Base-by-base conservation (phyloP, 2,329 filamentous ascomycete genomes). In the Trichophyton simii region DNA sequence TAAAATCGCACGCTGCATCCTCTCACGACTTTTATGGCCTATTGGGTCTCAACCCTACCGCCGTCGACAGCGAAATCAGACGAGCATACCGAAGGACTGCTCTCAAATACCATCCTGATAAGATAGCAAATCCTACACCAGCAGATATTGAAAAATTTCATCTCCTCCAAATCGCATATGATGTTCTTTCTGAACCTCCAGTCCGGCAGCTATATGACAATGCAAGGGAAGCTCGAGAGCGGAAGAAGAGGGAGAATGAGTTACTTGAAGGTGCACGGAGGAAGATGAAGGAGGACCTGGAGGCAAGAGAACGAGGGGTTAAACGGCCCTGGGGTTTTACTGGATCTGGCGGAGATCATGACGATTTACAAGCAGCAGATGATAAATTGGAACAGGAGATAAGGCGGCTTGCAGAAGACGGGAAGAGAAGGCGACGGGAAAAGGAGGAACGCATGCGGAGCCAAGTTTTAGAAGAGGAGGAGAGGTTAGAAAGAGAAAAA, bases 41-140 rank as follows among this genome's bases (percentile, higher is more conserved):
- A 28, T 82, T 95, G 15, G 82, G 82, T 61, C 79, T 94, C 58
- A 78, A 84, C 61, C 79, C 84, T 20, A 80, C 85, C 18, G 83
- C 86, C 0, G 76, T 80, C 20, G 86, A 87, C 61, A 77, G 83
- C n/a, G 87, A 91, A 64, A 87, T 95, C 68, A 86, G 89, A 65
- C 85, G 87, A 66, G 90, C 89, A 52, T 96, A 92, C 79, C 84
- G 90, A 63, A 88, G 89, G 68, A 86, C 87, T 34, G 90, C 90
- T 2, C 79, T 96, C n/a, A 90, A 89, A 70, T 90, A 91, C 78
- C 92, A 97, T 73, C 92, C 92, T 0, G 92, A 97, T 80, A 96
- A 96, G 76, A 86, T 91, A 61, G 83, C 86, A 65, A 84, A 83
- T 59, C 77, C 81, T 42, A 89, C 87, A 3, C 74, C 76, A 3